phyloP scores from a whole-genome alignment of 2,329 filamentous ascomycete species.

The Biscogniauxia sp. region DNA sequence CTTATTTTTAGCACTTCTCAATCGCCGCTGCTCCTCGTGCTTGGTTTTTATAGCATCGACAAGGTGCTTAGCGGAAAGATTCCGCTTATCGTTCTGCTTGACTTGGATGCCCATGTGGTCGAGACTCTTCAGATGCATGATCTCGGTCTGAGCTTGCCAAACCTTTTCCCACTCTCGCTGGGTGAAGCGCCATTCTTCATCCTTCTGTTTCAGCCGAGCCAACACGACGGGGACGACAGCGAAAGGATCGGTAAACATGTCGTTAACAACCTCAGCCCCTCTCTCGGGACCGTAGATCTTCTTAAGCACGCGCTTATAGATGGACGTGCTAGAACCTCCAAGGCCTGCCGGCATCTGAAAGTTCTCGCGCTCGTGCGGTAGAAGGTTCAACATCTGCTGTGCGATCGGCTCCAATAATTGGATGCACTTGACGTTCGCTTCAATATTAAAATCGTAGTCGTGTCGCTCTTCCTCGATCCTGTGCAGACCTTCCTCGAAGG shows the following conservation, averaged over 20 bases:
- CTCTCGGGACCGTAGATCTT: conserved; percentile 90
- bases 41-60: conserved; percentile 89
- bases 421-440: conserved; percentile 90
- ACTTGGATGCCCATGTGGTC: conserved; percentile 94
- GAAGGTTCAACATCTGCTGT: conserved; percentile 82
- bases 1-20: conserved; percentile 60
- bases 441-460: conserved; percentile 98
- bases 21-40: conserved; percentile 82
- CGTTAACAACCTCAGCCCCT: conserved; percentile 79
- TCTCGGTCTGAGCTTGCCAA: conserved; percentile 93
- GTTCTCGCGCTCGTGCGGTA: conserved; percentile 64
- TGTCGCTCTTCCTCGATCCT: conserved; percentile 97
- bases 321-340: conserved; percentile 90
- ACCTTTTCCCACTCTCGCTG: conserved; percentile 99
- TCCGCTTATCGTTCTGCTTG: conserved; percentile 86
- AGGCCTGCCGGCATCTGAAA: conserved; percentile 82
- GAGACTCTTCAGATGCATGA: conserved; percentile 92
- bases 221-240: conserved; percentile 86
- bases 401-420: conserved; percentile 93
- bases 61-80: conserved; percentile 85
- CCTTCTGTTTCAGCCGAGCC: conserved; percentile 87
- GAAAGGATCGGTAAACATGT: conserved; percentile 81
- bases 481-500: conserved; percentile 90
- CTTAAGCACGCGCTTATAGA: conserved; percentile 95
- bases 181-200: conserved; percentile 96